A percentile compares a stretch with the other conserved stretches of the same genome.
Evolutionary conservation across 257 asterid species (phyloP).

Genomic region (Verbascum thapsus): DNA sequence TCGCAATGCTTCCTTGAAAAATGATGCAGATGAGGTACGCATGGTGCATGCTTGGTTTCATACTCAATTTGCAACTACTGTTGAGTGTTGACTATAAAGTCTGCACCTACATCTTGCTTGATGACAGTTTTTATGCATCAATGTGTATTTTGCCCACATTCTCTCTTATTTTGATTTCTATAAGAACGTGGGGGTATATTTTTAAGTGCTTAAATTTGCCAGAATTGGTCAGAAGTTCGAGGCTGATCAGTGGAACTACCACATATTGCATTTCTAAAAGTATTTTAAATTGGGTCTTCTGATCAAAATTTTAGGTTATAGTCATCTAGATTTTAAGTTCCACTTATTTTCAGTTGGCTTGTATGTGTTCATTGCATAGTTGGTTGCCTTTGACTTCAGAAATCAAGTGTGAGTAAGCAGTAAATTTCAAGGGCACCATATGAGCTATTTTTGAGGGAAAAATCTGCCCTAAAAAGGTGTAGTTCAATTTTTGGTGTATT

Average conservation of each 20-base stretch:
- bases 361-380: too few relatives aligned
- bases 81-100: conserved; percentile 18
- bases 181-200: neutral
- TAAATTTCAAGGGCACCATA: too few relatives aligned
- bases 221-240: neutral
- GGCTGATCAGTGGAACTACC: too few relatives aligned
- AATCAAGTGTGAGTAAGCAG: too few relatives aligned
- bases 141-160: neutral
- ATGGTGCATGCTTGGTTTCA: conserved; percentile 17
- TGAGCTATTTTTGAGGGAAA: too few relatives aligned
- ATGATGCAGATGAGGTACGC: conserved; percentile 84
- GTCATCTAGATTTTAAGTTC: too few relatives aligned
- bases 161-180: conserved; percentile 12
- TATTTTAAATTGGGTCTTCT: neutral
- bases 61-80: neutral
- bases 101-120: neutral
- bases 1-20: conserved; percentile 63
- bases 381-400: too few relatives aligned
- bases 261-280: too few relatives aligned
- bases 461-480: too few relatives aligned
- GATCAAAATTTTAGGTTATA: neutral
- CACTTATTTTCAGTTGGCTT: too few relatives aligned
- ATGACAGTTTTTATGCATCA: neutral
- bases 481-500: too few relatives aligned
- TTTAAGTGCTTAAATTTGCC: neutral